phyloP scores from a whole-genome alignment of 441 rosid species.

The Arabidopsis lyrata region DNA sequence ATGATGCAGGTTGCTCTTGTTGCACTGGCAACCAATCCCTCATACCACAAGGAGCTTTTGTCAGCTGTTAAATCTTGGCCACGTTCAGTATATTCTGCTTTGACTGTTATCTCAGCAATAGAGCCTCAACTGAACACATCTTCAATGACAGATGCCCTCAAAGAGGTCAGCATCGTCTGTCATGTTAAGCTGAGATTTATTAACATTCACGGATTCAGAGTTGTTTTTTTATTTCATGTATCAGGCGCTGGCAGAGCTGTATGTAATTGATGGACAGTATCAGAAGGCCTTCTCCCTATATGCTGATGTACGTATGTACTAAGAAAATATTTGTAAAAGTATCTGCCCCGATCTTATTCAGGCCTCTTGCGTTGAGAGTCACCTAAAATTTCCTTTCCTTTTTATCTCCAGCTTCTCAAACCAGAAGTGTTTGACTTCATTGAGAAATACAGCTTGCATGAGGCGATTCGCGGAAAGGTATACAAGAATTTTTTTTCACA shows the following conservation, averaged over 20 bases:
- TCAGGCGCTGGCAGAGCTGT: slow-evolving; percentile 95
- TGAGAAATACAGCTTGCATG: slow-evolving; percentile 88
- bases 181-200: slow-evolving; percentile 39
- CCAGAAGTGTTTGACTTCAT: slow-evolving; percentile 88
- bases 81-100: slow-evolving; percentile 74
- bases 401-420: slow-evolving; percentile 81
- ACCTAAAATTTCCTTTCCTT: slow-evolving; percentile 36
- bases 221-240: slow-evolving; percentile 38
- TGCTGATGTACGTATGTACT: slow-evolving; percentile 89
- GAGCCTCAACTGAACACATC: slow-evolving; percentile 98
- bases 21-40: slow-evolving; percentile 93
- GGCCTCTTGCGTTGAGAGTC: slow-evolving; percentile 9
- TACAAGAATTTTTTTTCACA: slow-evolving; percentile 12
- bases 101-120: slow-evolving; percentile 92
- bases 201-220: slow-evolving; percentile 32
- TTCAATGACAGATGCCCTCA: slow-evolving; percentile 95
- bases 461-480: slow-evolving; percentile 94
- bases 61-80: slow-evolving; percentile 99
- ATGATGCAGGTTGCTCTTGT: slow-evolving; percentile 89
- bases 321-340: slow-evolving; percentile 26
- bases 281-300: slow-evolving; percentile 91
- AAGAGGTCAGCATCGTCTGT: slow-evolving; percentile 67
- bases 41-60: slow-evolving; percentile 81
- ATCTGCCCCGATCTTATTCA: slow-evolving; percentile 5
- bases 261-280: slow-evolving; percentile 84